Conservation (phyloP, 2,329 filamentous ascomycete genomes). For the Chaetomiaceae sp. region DNA sequence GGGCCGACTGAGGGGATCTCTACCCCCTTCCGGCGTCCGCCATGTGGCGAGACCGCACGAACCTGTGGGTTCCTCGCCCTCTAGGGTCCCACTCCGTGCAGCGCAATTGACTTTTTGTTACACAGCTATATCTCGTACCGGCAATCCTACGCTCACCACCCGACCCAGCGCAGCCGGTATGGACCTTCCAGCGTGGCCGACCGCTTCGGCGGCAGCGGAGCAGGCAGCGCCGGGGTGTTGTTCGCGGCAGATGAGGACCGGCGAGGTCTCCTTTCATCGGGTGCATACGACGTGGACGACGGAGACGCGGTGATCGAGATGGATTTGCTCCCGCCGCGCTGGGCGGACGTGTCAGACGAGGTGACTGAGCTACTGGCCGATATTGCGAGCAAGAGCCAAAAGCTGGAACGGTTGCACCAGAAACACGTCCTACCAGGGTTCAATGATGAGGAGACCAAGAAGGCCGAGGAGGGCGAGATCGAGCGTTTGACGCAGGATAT, state of each 20-base stretch:
- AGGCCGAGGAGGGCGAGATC: slow-evolving; percentile 81
- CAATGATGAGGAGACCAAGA: slow-evolving; percentile 88
- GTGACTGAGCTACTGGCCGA: slow-evolving; percentile 77
- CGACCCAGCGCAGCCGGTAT: slow-evolving; percentile 76
- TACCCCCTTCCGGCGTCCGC: slow-evolving; percentile 48
- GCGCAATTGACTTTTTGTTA: not conserved
- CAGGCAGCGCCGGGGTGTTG: slow-evolving; percentile 54
- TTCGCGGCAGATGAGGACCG: slow-evolving; percentile 52
- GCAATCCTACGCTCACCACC: slow-evolving; percentile 95
- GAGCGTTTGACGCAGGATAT: slow-evolving; percentile 87
- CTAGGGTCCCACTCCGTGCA: not conserved
- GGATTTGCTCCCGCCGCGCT: slow-evolving; percentile 90
- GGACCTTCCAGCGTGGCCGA: slow-evolving; percentile 36
- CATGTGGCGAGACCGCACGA: slow-evolving; percentile 99
- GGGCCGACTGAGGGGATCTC: slow-evolving; percentile 25
- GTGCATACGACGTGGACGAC: slow-evolving; percentile 76
- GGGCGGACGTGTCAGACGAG: slow-evolving; percentile 93
- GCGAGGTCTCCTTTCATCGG: slow-evolving; percentile 78
- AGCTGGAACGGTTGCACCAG: slow-evolving; percentile 87
- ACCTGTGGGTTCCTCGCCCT: slow-evolving; percentile 63
- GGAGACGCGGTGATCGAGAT: slow-evolving; percentile 97
- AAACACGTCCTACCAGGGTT: slow-evolving; percentile 96
- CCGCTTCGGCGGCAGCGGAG: slow-evolving; percentile 41
- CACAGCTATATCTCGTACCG: slow-evolving; percentile 95
- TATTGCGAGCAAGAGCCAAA: slow-evolving; percentile 77